phyloP scores from a whole-genome alignment of 371 early-diverging fungal species.

The Lichtheimia ornata region DNA sequence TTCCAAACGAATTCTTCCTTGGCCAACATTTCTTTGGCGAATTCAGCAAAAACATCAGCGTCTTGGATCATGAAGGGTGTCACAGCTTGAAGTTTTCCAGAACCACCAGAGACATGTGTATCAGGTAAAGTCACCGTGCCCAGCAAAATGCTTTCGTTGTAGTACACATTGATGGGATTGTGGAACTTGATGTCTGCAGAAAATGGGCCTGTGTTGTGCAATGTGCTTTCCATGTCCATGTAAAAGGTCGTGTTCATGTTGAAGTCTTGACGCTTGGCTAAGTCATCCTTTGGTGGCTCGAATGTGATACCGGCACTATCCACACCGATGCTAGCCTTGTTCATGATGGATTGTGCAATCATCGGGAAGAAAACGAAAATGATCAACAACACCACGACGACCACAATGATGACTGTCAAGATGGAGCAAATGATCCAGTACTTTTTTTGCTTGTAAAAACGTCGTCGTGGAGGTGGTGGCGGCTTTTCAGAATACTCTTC shows the following conservation, averaged over 20 bases:
- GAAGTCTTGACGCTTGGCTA: slow-evolving; percentile 32
- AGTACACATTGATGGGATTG: slow-evolving; percentile 48
- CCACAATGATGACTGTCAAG: slow-evolving; percentile 39
- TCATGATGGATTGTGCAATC: slow-evolving; percentile 56
- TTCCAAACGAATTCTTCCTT: slow-evolving; percentile 55
- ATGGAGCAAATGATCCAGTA: slow-evolving; percentile 59
- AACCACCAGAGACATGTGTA: slow-evolving; percentile 49
- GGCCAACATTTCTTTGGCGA: slow-evolving; percentile 58
- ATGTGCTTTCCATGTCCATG: slow-evolving; percentile 45
- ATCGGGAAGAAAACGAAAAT: slow-evolving; percentile 60
- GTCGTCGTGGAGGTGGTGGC: slow-evolving; percentile 27
- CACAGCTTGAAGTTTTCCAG: slow-evolving; percentile 40
- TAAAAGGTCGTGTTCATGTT: slow-evolving; percentile 39
- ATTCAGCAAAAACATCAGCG: slow-evolving; percentile 45
- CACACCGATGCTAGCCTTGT: slow-evolving; percentile 47
- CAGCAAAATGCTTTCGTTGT: slow-evolving; percentile 40
- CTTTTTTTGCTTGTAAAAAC: slow-evolving; percentile 55
- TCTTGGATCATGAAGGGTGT: slow-evolving; percentile 54
- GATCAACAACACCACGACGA: slow-evolving; percentile 46
- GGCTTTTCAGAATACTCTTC: slow-evolving; percentile 48
- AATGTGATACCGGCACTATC: slow-evolving; percentile 50
- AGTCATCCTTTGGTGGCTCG: slow-evolving; percentile 20
- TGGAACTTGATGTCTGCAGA: slow-evolving; percentile 53
- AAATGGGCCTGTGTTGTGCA: slow-evolving; percentile 60
- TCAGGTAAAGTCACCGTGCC: slow-evolving; percentile 56